Conservation (phyloP, 78 protist species). For the Tieghemostelium lacteum region DNA sequence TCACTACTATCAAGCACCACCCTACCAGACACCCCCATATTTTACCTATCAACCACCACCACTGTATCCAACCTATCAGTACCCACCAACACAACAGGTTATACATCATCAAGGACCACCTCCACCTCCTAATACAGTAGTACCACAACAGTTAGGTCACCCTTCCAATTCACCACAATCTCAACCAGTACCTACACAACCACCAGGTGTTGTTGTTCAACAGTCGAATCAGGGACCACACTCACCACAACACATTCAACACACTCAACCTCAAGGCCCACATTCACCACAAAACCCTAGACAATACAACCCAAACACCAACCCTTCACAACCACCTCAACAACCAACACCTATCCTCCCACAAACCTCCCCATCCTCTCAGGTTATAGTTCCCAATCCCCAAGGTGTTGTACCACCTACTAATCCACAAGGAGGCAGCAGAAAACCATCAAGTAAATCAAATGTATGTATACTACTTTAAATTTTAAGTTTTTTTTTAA, state of each 20-base stretch:
- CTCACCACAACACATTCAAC: not conserved
- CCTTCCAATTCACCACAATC: not conserved
- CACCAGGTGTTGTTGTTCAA: not conserved
- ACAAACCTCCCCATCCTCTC: not conserved
- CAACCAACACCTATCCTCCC: not conserved
- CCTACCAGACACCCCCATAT: not conserved
- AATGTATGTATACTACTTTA: not conserved
- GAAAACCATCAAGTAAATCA: not conserved
- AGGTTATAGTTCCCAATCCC: not conserved
- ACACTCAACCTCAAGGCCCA: not conserved
- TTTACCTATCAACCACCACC: not conserved
- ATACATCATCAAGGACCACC: not conserved
- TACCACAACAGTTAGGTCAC: not conserved
- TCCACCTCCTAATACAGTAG: not conserved
- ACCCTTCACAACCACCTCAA: not conserved
- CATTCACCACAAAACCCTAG: not conserved
- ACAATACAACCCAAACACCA: not conserved
- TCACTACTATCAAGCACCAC: not conserved
- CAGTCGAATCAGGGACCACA: not conserved
- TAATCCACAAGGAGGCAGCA: not conserved
- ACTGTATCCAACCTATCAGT: not conserved
- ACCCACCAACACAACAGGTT: not conserved
- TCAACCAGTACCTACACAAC: not conserved
- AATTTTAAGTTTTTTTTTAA: too few relatives aligned
- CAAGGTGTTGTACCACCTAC: not conserved